Conservation (phyloP, 2,329 filamentous ascomycete genomes). For the Monosporascus sp. region DNA sequence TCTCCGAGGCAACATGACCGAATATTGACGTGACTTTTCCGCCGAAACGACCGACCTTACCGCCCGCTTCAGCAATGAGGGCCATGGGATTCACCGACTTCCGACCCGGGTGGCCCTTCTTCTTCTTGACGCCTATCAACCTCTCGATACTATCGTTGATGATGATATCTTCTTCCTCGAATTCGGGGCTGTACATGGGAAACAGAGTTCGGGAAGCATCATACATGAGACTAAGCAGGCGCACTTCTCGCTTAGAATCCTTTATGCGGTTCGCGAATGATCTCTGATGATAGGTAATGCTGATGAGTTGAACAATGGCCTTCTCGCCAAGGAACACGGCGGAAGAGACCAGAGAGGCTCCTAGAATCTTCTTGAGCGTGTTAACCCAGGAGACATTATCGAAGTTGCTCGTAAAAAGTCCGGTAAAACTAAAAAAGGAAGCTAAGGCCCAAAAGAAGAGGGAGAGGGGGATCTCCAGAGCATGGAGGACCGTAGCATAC, state of each 20-base stretch:
- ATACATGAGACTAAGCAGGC: slow-evolving; percentile 77
- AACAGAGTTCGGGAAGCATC: slow-evolving; percentile 86
- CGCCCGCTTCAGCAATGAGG: slow-evolving; percentile 67
- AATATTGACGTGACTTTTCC: slow-evolving; percentile 92
- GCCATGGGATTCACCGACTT: slow-evolving; percentile 73
- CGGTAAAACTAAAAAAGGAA: slow-evolving; percentile 56
- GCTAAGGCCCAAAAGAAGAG: slow-evolving; percentile 65
- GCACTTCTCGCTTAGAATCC: slow-evolving; percentile 81
- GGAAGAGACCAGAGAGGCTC: slow-evolving; percentile 61
- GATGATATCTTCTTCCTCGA: slow-evolving; percentile 83
- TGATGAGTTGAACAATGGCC: slow-evolving; percentile 74
- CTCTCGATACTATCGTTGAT: slow-evolving; percentile 81
- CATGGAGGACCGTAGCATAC: slow-evolving; percentile 59
- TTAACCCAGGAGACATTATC: slow-evolving; percentile 45
- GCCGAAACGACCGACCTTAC: slow-evolving; percentile 72
- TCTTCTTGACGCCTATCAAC: slow-evolving; percentile 51
- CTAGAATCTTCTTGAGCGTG: slow-evolving; percentile 59
- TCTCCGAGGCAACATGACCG: slow-evolving; percentile 88
- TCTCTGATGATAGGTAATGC: slow-evolving; percentile 78
- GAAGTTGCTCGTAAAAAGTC: slow-evolving; percentile 36
- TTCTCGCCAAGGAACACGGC: slow-evolving; percentile 73
- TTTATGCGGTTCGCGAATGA: slow-evolving; percentile 81
- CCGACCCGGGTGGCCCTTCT: slow-evolving; percentile 33
- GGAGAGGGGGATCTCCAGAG: slow-evolving; percentile 60
- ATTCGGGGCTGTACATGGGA: slow-evolving; percentile 87